These are phyloP conservation scores for Pestalotiopsis sp. DNA, from an alignment of 2,329 filamentous ascomycete genomes.

Conservation along the genomic window DNA sequence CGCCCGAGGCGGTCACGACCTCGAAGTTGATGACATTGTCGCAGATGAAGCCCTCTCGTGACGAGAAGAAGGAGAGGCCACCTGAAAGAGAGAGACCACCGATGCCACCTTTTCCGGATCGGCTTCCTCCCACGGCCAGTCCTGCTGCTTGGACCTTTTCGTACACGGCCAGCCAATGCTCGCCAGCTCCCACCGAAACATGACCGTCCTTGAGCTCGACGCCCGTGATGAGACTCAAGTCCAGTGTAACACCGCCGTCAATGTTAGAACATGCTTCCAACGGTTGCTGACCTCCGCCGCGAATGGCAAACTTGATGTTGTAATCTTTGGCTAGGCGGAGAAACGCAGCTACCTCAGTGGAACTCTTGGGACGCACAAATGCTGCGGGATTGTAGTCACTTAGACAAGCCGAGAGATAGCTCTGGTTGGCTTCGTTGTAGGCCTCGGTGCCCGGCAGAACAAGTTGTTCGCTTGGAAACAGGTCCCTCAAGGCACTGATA, in stretches of 20 bases:
- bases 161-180: neutral
- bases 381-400: neutral
- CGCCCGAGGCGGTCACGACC: constrained; percentile 43
- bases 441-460: neutral
- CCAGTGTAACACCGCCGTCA: neutral
- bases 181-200: neutral
- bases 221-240: neutral
- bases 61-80: neutral
- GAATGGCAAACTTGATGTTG: neutral
- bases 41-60: neutral
- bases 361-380: neutral
- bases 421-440: neutral
- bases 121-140: neutral
- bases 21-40: constrained; percentile 34
- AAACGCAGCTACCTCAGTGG: neutral
- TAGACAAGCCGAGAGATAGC: neutral
- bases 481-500: neutral
- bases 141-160: neutral
- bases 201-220: neutral
- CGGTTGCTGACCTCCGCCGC: neutral
- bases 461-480: neutral
- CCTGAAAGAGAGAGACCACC: neutral
- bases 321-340: neutral
- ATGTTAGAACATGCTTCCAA: neutral
- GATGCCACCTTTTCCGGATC: neutral